These are phyloP conservation scores for Sapria himalayana DNA, from an alignment of 345 rosid species.

Conservation along the genomic window DNA sequence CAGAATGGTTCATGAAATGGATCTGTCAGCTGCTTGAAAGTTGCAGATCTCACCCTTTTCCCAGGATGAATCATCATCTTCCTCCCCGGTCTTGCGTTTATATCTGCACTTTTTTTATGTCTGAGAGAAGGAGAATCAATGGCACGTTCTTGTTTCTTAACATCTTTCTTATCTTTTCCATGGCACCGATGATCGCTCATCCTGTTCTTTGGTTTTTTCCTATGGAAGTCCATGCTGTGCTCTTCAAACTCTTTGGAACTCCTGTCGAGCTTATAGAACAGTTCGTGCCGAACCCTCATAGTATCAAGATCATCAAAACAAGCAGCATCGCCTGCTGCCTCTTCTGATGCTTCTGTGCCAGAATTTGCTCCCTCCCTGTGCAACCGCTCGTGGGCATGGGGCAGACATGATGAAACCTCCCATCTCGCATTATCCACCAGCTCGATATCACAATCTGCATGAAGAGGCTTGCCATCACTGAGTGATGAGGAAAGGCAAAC, in stretches of 20 bases:
- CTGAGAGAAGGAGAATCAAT: no score
- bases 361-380: constrained; percentile 8
- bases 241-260: constrained; percentile 69
- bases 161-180: constrained; percentile 14
- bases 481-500: constrained; percentile 20
- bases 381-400: constrained; percentile 24
- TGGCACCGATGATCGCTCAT: constrained; percentile 17
- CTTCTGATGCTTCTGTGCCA: constrained; percentile 7
- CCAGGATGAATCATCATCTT: neutral
- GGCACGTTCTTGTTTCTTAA: constrained; percentile 11
- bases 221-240: constrained; percentile 47
- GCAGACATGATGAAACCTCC: constrained; percentile 42
- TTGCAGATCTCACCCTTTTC: constrained; percentile 35
- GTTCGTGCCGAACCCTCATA: constrained; percentile 61
- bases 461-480: constrained; percentile 7
- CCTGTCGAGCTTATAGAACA: constrained; percentile 60
- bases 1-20: constrained; percentile 82
- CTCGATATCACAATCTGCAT: constrained; percentile 24
- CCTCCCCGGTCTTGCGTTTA: constrained; percentile 14
- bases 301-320: constrained; percentile 52
- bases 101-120: constrained; percentile 12
- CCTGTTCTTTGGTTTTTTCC: constrained; percentile 27
- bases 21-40: constrained; percentile 74
- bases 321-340: constrained; percentile 8
- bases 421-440: constrained; percentile 58